These are phyloP conservation scores for Lactarius trivialis DNA, from an alignment of 768 basidiomycete species.

Conservation along the genomic window DNA sequence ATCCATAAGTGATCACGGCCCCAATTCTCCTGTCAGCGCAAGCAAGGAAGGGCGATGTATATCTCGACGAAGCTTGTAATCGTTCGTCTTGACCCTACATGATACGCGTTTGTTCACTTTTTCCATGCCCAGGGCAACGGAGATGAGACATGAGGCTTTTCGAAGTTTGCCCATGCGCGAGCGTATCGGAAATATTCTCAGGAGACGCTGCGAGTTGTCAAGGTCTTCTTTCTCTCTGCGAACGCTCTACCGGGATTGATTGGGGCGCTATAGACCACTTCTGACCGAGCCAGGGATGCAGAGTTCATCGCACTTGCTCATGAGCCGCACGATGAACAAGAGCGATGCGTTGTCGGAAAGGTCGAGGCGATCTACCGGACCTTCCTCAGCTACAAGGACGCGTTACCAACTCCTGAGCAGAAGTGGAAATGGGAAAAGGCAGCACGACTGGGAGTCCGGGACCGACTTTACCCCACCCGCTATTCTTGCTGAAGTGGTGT, in stretches of 20 bases:
- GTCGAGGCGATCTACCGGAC: conserved; percentile 12
- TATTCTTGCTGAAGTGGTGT: conserved; percentile 7
- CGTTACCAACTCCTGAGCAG: conserved; percentile 14
- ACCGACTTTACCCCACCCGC: neutral
- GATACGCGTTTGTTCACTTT: neutral
- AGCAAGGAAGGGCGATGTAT: conserved; percentile 10
- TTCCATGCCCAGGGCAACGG: conserved; percentile 1
- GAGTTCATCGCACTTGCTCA: neutral
- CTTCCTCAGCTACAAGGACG: conserved; percentile 10
- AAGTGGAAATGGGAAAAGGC: conserved; percentile 1
- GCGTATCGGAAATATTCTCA: conserved; percentile 5
- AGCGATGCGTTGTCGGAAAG: neutral
- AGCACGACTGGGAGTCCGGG: conserved; percentile 8
- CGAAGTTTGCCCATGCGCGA: conserved; percentile 6
- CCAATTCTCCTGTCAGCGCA: conserved; percentile 5
- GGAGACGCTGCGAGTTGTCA: neutral
- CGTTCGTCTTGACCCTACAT: neutral
- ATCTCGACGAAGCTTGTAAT: conserved; percentile 10
- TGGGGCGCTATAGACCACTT: neutral
- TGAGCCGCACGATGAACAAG: conserved; percentile 1
- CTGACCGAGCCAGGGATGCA: conserved; percentile 8
- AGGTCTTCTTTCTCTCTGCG: neutral
- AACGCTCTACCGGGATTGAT: neutral
- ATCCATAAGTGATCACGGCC: neutral
- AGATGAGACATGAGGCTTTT: conserved; percentile 12